Evolutionary conservation across 306 rosid genomes (phyloP).

Genomic region (Vigna mungo): DNA sequence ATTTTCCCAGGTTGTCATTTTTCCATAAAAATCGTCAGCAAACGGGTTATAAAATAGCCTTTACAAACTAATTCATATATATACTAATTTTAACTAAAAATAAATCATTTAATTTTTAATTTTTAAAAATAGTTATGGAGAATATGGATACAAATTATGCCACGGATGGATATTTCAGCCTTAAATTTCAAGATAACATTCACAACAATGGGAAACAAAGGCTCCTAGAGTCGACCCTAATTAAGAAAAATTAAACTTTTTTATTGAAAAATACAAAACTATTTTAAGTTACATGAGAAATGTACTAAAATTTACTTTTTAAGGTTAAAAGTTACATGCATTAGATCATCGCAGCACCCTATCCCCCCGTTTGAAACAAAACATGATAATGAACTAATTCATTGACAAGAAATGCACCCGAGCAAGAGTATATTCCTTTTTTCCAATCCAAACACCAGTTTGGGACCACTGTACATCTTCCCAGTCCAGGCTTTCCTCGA

Average conservation of each 20-base stretch:
- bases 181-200: not conserved
- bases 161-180: too few relatives aligned
- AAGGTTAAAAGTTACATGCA: not conserved
- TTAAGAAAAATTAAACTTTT: not conserved
- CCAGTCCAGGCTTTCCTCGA: slow-evolving; percentile 95
- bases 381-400: slow-evolving; percentile 53
- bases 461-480: slow-evolving; percentile 99
- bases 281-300: slow-evolving; percentile 30
- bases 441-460: slow-evolving; percentile 95
- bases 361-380: not conserved
- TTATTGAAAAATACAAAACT: not conserved
- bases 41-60: too few relatives aligned
- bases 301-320: not conserved
- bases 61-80: too few relatives aligned
- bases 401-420: slow-evolving; percentile 89
- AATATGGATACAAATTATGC: too few relatives aligned
- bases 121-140: too few relatives aligned
- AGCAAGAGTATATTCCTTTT: slow-evolving; percentile 88
- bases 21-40: too few relatives aligned
- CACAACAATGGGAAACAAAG: not conserved
- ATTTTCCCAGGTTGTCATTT: too few relatives aligned
- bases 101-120: too few relatives aligned
- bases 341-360: not conserved
- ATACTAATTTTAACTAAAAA: too few relatives aligned
- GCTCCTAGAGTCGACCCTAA: not conserved